Percentiles rank a stretch among this genome's conserved stretches.
Conservation (phyloP, 2,329 filamentous ascomycete species). For the Ceratocystis destructans region DNA sequence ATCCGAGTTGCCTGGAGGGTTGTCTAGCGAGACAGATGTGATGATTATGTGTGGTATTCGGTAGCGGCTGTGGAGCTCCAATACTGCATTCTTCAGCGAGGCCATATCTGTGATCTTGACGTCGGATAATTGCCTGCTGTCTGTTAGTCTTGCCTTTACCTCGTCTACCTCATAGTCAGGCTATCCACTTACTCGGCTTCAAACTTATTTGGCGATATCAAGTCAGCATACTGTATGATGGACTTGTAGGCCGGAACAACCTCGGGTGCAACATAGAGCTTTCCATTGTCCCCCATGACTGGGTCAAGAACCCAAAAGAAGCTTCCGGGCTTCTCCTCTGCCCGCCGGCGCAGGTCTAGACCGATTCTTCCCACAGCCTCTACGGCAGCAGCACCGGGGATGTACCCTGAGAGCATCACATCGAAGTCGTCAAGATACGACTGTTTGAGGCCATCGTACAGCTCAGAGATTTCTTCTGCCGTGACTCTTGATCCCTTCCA, state of each 20-base stretch:
- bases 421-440: slow-evolving; percentile 81
- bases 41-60: slow-evolving; percentile 79
- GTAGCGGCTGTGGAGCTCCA: slow-evolving; percentile 61
- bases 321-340: slow-evolving; percentile 48
- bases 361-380: slow-evolving; percentile 74
- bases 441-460: slow-evolving; percentile 74
- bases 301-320: slow-evolving; percentile 98
- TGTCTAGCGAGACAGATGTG: slow-evolving; percentile 64
- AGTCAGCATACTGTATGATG: slow-evolving; percentile 65
- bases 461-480: slow-evolving; percentile 65
- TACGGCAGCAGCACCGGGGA: slow-evolving; percentile 74
- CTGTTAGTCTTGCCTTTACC: slow-evolving; percentile 3
- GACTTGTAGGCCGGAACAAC: slow-evolving; percentile 82
- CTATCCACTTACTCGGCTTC: slow-evolving; percentile 67
- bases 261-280: slow-evolving; percentile 79
- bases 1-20: slow-evolving; percentile 28
- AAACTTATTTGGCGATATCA: slow-evolving; percentile 93
- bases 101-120: slow-evolving; percentile 65
- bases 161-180: neutral
- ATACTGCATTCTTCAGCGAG: slow-evolving; percentile 60
- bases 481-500: slow-evolving; percentile 73
- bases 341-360: slow-evolving; percentile 58
- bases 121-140: slow-evolving; percentile 63
- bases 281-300: slow-evolving; percentile 94
- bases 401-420: slow-evolving; percentile 88